Conservation (phyloP, 2,329 filamentous ascomycete genomes). For the Myriosclerotinia duriaeana region DNA sequence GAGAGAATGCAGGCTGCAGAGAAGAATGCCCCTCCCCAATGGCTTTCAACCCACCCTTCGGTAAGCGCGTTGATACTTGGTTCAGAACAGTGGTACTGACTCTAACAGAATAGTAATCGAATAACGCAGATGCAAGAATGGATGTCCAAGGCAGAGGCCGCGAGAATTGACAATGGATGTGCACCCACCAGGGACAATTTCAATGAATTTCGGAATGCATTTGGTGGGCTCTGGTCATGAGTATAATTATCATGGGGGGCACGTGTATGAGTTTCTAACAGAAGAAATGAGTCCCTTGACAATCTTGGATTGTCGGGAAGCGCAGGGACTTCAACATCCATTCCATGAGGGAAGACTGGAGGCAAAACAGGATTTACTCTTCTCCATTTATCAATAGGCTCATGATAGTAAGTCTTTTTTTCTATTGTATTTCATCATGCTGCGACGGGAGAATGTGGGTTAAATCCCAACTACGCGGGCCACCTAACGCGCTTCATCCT, state of each 20-base stretch:
- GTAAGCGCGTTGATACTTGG: slow-evolving; percentile 45
- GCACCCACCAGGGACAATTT: slow-evolving; percentile 23
- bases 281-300: background rate
- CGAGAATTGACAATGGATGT: slow-evolving; percentile 55
- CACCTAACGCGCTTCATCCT: background rate
- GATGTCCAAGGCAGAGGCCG: slow-evolving; percentile 57
- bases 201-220: slow-evolving; percentile 16
- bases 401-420: slow-evolving; percentile 10
- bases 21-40: slow-evolving; percentile 60
- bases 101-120: slow-evolving; percentile 55
- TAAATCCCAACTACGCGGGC: background rate
- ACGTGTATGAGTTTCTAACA: too few species aligned
- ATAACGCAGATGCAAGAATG: slow-evolving; percentile 65
- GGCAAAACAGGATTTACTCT: background rate
- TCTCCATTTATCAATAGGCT: background rate
- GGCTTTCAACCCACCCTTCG: slow-evolving; percentile 75
- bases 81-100: slow-evolving; percentile 25
- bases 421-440: background rate
- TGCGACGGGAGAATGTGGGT: background rate
- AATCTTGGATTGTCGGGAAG: background rate
- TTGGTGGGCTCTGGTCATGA: slow-evolving; percentile 18
- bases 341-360: background rate
- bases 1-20: slow-evolving; percentile 59
- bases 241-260: background rate
- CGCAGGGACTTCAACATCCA: background rate